phyloP scores from a whole-genome alignment of 176 grass and related monocot species.

The Sorghum bicolor region Sorghum_bicolor_NCBIv3 NC_012879.2:55032001-55032500 shows the following conservation, averaged over 20 bases:
- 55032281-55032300: slow-evolving; percentile 52
- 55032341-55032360: not conserved
- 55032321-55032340: not conserved
- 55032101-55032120: not conserved
- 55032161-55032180: slow-evolving; percentile 59
- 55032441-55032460: slow-evolving; percentile 36
- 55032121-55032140: slow-evolving; percentile 29
- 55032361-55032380: slow-evolving; percentile 49
- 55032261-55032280: slow-evolving; percentile 58
- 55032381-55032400: slow-evolving; percentile 13
- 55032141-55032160: slow-evolving; percentile 59
- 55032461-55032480: slow-evolving; percentile 47
- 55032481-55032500: slow-evolving; percentile 49
- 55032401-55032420: slow-evolving; percentile 14
- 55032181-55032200: slow-evolving; percentile 32
- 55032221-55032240: slow-evolving; percentile 66
- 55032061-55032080: not conserved
- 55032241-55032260: slow-evolving; percentile 58
- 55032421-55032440: slow-evolving; percentile 42
- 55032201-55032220: slow-evolving; percentile 33
- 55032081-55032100: not conserved
- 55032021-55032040: slow-evolving; percentile 60
- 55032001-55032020: slow-evolving; percentile 71
- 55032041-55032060: slow-evolving; percentile 20
- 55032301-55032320: slow-evolving; percentile 37